Evolutionary conservation across 1,284 basidiomycete genomes (phyloP).

Genomic region (Wolfiporia cocos): DNA sequence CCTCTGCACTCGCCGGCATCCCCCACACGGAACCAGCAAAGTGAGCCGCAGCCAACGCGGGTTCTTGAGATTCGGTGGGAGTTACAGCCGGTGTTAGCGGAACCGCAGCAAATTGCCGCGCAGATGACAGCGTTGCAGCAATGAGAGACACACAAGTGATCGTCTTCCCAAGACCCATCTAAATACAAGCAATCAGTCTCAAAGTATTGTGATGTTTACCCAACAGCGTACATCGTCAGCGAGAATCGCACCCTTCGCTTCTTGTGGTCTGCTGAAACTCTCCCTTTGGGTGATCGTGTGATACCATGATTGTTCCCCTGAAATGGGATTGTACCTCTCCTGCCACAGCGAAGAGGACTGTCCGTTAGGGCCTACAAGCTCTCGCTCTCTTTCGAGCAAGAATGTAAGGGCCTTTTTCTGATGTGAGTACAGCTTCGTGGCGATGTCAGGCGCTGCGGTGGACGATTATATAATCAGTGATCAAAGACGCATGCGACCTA

Average conservation of each 20-base stretch:
- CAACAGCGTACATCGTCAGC: constrained; percentile 79
- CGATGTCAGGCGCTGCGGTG: constrained; percentile 74
- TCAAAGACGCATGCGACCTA: constrained; percentile 4
- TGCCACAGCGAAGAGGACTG: constrained; percentile 77
- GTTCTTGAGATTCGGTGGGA: constrained; percentile 33
- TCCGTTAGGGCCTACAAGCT: constrained; percentile 47
- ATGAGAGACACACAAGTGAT: constrained; percentile 92
- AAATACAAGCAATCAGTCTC: constrained; percentile 6
- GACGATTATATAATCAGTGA: constrained; percentile 19
- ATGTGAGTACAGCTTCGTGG: constrained; percentile 91
- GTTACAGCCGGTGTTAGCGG: constrained; percentile 40
- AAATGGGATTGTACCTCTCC: constrained; percentile 43
- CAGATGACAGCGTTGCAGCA: constrained; percentile 75
- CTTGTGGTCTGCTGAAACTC: constrained; percentile 56
- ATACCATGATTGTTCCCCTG: constrained; percentile 55
- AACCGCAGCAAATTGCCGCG: constrained; percentile 59
- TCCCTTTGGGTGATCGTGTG: constrained; percentile 87
- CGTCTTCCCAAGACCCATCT: constrained; percentile 99
- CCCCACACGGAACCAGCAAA: constrained; percentile 80
- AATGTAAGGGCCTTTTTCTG: constrained; percentile 98
- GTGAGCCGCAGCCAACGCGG: constrained; percentile 48
- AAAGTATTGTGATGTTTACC: constrained; percentile 5
- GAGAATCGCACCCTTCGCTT: constrained; percentile 88
- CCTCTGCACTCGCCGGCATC: constrained; percentile 53
- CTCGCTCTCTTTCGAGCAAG: constrained; percentile 88